Evolutionary conservation across 768 basidiomycete genomes (phyloP).

Genomic region (Psilocybe cyanescens): DNA sequence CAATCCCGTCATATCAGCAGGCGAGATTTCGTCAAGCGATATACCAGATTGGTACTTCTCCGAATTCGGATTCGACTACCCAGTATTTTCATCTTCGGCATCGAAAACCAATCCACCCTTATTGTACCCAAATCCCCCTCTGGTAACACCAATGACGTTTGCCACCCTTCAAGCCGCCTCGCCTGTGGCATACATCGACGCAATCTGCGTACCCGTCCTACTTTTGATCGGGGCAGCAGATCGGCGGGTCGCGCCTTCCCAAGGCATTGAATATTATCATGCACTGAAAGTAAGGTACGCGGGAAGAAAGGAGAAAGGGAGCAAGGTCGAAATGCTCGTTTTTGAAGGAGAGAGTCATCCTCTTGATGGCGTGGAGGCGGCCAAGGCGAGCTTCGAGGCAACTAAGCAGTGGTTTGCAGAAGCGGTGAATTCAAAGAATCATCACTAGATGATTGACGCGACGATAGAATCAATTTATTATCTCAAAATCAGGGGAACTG

Average conservation of each 20-base stretch:
- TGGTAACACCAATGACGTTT: conserved; percentile 51
- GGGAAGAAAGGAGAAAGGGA: conserved; percentile 6
- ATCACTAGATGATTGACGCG: not conserved
- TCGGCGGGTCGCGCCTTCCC: conserved; percentile 62
- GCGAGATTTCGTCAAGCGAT: conserved; percentile 59
- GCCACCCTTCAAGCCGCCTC: conserved; percentile 49
- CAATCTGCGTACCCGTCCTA: conserved; percentile 56
- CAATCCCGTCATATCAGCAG: conserved; percentile 71
- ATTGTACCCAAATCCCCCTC: conserved; percentile 20
- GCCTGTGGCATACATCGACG: conserved; percentile 57
- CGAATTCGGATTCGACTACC: conserved; percentile 48
- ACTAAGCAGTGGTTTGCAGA: conserved; percentile 51
- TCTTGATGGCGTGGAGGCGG: conserved; percentile 65
- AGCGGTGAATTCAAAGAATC: not conserved
- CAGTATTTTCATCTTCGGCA: conserved; percentile 36
- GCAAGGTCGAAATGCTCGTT: conserved; percentile 56
- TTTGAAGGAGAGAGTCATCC: conserved; percentile 69
- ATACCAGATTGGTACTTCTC: conserved; percentile 73
- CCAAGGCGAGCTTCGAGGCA: conserved; percentile 56
- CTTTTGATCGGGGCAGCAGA: conserved; percentile 65
- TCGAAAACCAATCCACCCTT: conserved; percentile 6
- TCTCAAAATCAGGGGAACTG: too few relatives aligned
- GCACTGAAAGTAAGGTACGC: conserved; percentile 51
- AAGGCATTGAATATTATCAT: conserved; percentile 68
- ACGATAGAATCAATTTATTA: too few relatives aligned